Percentiles rank a stretch among this genome's conserved stretches.
Conservation (phyloP, 2,329 filamentous ascomycete species). For the Ascochyta koolunga region DNA sequence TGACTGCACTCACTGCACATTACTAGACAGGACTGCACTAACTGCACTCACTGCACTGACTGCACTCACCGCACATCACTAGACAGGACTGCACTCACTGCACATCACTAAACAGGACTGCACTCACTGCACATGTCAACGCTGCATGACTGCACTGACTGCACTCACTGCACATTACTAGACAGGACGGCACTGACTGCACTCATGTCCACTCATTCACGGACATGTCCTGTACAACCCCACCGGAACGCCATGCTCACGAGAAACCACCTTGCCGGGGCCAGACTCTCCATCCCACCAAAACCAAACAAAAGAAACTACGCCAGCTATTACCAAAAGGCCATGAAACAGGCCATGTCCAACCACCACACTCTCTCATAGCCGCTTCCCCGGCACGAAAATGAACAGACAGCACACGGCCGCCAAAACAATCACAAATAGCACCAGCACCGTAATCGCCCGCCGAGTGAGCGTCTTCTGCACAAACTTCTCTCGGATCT, state of each 20-base stretch:
- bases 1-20: too few relatives aligned
- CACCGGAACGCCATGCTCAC: conserved; percentile 11
- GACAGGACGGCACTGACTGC: too few relatives aligned
- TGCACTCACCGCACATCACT: too few relatives aligned
- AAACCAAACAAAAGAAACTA: conserved; percentile 16
- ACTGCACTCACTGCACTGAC: too few relatives aligned
- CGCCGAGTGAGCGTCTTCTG: conserved; percentile 83
- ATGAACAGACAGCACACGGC: conserved; percentile 91
- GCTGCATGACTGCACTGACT: too few relatives aligned
- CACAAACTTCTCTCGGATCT: conserved; percentile 89
- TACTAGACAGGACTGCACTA: too few relatives aligned
- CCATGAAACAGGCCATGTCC: conserved; percentile 26
- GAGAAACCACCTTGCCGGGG: background rate
- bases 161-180: too few relatives aligned
- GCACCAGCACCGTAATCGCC: conserved; percentile 76
- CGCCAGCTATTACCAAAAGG: conserved; percentile 22
- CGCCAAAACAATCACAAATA: conserved; percentile 77
- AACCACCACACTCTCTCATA: conserved; percentile 54
- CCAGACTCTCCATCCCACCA: conserved; percentile 2
- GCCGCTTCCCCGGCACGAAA: conserved; percentile 85
- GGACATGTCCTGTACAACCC: conserved; percentile 6
- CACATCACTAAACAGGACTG: too few relatives aligned
- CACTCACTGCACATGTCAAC: too few relatives aligned
- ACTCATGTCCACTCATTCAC: too few relatives aligned
- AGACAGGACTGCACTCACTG: too few relatives aligned